These are phyloP conservation scores for Dichotomopilus funicola DNA, from an alignment of 2,329 filamentous ascomycete genomes.

Conservation along the genomic window DNA sequence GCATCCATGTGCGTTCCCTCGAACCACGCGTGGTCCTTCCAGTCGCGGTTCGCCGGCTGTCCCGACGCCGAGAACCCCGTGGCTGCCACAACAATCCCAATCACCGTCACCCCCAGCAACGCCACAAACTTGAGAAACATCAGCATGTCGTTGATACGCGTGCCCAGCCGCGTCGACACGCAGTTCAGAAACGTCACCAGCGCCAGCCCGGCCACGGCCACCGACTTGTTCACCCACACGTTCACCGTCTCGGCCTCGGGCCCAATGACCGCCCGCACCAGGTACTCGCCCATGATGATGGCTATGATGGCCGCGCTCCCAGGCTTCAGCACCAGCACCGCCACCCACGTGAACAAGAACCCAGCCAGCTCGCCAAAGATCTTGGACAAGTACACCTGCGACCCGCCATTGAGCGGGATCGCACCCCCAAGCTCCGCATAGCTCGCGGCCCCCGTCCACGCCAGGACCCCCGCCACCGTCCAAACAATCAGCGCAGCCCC, in stretches of 20 bases:
- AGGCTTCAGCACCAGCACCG: slow-evolving; percentile 88
- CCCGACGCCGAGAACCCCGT: slow-evolving; percentile 78
- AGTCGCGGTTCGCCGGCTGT: slow-evolving; percentile 63
- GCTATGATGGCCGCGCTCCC: slow-evolving; percentile 89
- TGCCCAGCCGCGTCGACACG: slow-evolving; percentile 81
- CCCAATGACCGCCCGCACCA: slow-evolving; percentile 81
- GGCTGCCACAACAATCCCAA: slow-evolving; percentile 79
- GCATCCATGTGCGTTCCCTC: slow-evolving; percentile 72
- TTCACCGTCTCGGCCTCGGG: slow-evolving; percentile 76
- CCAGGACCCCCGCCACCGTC: slow-evolving; percentile 82
- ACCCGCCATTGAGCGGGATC: slow-evolving; percentile 89
- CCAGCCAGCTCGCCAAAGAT: slow-evolving; percentile 91
- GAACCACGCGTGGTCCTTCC: slow-evolving; percentile 87
- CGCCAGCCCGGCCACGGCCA: slow-evolving; percentile 70
- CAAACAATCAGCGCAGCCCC: slow-evolving; percentile 88
- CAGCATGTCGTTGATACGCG: slow-evolving; percentile 80
- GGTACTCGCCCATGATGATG: slow-evolving; percentile 96
- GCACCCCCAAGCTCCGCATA: slow-evolving; percentile 94
- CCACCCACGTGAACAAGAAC: slow-evolving; percentile 95
- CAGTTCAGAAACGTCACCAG: slow-evolving; percentile 82
- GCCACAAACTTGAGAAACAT: slow-evolving; percentile 97
- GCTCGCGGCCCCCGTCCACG: slow-evolving; percentile 92
- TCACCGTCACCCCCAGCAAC: slow-evolving; percentile 76
- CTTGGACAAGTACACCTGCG: slow-evolving; percentile 90
- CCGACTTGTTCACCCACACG: slow-evolving; percentile 83